Percentiles rank a stretch among this genome's conserved stretches.
phyloP scores from a whole-genome alignment of 768 basidiomycete genomes.

The Termitomyces sp. region DNA sequence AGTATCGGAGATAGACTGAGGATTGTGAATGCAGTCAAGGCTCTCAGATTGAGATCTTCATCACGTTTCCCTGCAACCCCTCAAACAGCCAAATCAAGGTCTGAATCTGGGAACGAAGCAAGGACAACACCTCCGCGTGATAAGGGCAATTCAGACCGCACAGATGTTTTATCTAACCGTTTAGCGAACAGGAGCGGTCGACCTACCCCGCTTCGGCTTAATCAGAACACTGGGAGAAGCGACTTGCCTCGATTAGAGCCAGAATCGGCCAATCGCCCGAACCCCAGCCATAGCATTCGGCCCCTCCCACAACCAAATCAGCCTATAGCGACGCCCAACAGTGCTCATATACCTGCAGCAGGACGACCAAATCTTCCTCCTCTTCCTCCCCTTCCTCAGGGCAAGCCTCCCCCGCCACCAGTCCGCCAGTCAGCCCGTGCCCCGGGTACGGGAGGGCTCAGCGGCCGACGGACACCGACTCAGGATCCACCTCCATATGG shows the following conservation, averaged over 20 bases:
- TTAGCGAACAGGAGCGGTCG: conserved; percentile 43
- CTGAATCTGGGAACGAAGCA: conserved; percentile 6
- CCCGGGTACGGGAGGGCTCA: conserved; percentile 23
- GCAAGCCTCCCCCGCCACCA: conserved; percentile 55
- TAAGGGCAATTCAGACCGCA: conserved; percentile 9
- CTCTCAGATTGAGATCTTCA: conserved; percentile 56
- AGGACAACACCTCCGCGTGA: conserved; percentile 1
- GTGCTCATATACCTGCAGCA: conserved; percentile 24
- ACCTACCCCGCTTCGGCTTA: conserved; percentile 80
- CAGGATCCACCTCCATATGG: conserved; percentile 45
- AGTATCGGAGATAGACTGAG: conserved; percentile 91
- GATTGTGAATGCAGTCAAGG: conserved; percentile 81
- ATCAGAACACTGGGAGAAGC: conserved; percentile 41
- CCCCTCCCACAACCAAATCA: conserved; percentile 45
- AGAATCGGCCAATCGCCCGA: conserved; percentile 45
- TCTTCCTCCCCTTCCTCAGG: conserved; percentile 63
- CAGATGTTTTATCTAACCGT: conserved; percentile 22
- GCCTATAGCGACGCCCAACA: conserved; percentile 25
- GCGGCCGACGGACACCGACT: conserved; percentile 50
- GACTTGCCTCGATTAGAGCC: conserved; percentile 72
- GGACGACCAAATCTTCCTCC: conserved; percentile 53
- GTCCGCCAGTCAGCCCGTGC: conserved; percentile 30
- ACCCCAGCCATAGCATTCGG: conserved; percentile 28
- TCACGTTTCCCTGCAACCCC: conserved; percentile 17
- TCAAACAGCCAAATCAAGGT: conserved; percentile 12